Conservation (phyloP, 164 flowering plant species). For the Magnolia officinalis region DNA sequence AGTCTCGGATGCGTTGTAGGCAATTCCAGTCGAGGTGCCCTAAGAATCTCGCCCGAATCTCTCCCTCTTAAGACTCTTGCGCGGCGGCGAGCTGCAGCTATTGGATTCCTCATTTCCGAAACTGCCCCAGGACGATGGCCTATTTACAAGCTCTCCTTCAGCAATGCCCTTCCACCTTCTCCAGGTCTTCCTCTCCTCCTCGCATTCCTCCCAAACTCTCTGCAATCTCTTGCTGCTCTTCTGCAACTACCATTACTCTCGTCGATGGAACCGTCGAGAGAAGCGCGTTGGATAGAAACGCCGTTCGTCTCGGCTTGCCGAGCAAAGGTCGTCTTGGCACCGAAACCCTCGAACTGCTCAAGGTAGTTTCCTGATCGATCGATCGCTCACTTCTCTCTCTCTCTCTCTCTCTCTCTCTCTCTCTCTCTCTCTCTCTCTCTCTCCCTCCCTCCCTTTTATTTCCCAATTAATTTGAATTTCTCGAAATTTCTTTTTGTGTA, state of each 20-base stretch:
- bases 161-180: background rate
- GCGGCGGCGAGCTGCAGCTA: too few species aligned
- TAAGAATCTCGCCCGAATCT: too few species aligned
- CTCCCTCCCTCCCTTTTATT: background rate
- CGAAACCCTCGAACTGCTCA: conserved; percentile 83
- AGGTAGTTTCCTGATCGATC: conserved; percentile 34
- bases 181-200: background rate
- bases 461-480: background rate
- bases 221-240: background rate
- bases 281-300: conserved; percentile 33
- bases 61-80: too few species aligned
- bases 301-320: conserved; percentile 82
- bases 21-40: too few species aligned
- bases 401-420: background rate
- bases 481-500: conserved; percentile 14
- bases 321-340: conserved; percentile 92
- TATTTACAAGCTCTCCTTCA: background rate
- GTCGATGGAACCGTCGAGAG: conserved; percentile 1
- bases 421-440: background rate
- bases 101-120: background rate
- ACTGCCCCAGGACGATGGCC: background rate
- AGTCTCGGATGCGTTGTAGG: too few species aligned
- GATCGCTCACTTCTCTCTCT: background rate
- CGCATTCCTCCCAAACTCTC: background rate
- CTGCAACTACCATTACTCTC: background rate